Base-by-base conservation (phyloP, 371 early-diverging fungal genomes). In the Actinomortierella ambigua region DNA sequence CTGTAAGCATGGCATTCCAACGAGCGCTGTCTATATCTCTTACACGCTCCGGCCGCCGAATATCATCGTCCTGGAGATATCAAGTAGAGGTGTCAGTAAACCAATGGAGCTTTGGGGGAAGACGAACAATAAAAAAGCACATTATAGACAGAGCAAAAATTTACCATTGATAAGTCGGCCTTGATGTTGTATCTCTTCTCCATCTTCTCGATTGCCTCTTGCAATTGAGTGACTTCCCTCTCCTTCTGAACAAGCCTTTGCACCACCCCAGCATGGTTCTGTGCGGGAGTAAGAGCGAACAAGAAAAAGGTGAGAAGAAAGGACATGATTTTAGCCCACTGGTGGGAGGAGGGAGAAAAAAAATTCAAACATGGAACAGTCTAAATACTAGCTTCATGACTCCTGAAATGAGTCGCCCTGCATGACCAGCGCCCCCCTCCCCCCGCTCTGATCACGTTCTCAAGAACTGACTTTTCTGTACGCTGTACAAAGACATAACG, bases 261-360 rank as follows among this genome's bases (percentile, higher is more conserved):
- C 28, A 79, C 76, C 28, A 79, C 64, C 18, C 71, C 66, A 49
- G 79, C 68, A 40, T 76, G 69, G 53, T 79, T 75, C 79, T 78
- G 61, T n/a, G 23, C 11, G 11, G 34, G 34, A 6, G 34, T 34
- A 34, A 34, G 11, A 34, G 11, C 34, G 11, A 6, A 34, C 11
- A 34, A 11, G 7, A 34, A 34, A 11, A 34, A 34, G 34, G 34
- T 34, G 11, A 34, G 34, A 34, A 34, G 4, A 6, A 34, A 34
- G 34, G 11, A 34, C 34, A 34, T 34, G 4, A 11, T n/a, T n/a
- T n/a, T n/a, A n/a, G n/a, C n/a, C n/a, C n/a, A n/a, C n/a, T n/a
- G n/a, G n/a, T n/a, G n/a, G n/a, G n/a, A n/a, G n/a, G n/a, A n/a
- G n/a, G n/a, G n/a, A n/a, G n/a, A n/a, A n/a, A n/a, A n/a, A n/a